Evolutionary conservation across 1,284 basidiomycete genomes (phyloP).

Genomic region (Cryptococcus sp.): DNA sequence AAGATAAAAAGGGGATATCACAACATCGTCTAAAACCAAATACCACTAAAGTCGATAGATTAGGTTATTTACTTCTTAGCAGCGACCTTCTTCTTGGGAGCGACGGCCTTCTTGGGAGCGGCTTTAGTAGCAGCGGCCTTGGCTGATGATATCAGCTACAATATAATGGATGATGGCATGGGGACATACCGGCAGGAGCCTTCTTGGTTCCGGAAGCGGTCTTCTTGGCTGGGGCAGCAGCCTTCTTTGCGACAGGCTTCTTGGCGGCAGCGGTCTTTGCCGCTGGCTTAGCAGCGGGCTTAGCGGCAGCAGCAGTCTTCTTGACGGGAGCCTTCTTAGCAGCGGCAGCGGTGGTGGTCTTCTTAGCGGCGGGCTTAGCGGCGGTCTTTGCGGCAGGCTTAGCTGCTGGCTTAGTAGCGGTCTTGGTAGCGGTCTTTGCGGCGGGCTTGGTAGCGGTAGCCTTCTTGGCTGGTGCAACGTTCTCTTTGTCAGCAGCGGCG

Average conservation of each 20-base stretch:
- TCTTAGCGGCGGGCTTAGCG: slow-evolving; percentile 35
- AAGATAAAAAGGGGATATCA: neutral
- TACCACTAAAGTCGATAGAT: slow-evolving; percentile 1
- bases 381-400: slow-evolving; percentile 20
- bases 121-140: slow-evolving; percentile 21
- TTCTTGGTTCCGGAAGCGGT: slow-evolving; percentile 14
- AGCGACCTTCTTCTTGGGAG: slow-evolving; percentile 46
- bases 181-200: slow-evolving; percentile 8
- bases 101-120: slow-evolving; percentile 49
- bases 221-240: slow-evolving; percentile 16
- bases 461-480: slow-evolving; percentile 49
- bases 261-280: slow-evolving; percentile 22
- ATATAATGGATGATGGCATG: neutral
- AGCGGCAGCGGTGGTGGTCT: slow-evolving; percentile 16
- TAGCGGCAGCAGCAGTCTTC: slow-evolving; percentile 44
- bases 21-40: neutral
- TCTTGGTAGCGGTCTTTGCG: slow-evolving; percentile 31
- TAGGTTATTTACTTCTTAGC: slow-evolving; percentile 13
- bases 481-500: slow-evolving; percentile 44
- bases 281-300: slow-evolving; percentile 20
- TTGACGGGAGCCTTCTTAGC: slow-evolving; percentile 36
- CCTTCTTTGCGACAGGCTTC: slow-evolving; percentile 1
- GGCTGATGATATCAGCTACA: slow-evolving; percentile 6
- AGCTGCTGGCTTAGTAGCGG: slow-evolving; percentile 36
- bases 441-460: slow-evolving; percentile 27